Conservation (phyloP, 768 basidiomycete genomes). For the Leccinum aurantiacum region DNA sequence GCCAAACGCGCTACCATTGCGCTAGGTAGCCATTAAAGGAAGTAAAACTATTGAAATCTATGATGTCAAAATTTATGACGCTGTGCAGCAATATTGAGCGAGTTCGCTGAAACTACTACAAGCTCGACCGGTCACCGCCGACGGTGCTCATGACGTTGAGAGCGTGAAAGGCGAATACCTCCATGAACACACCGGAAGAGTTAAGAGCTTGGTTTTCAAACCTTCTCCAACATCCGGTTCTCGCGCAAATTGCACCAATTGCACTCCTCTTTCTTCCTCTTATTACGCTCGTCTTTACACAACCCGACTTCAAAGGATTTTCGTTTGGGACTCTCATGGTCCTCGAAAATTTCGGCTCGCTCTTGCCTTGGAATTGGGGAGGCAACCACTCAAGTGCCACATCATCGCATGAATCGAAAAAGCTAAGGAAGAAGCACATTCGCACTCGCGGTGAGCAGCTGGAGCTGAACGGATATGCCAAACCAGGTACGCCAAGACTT, state of each 20-base stretch:
- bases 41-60: accelerated
- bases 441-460: constrained; percentile 60
- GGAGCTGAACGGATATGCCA: constrained; percentile 39
- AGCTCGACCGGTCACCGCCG: constrained; percentile 10
- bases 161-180: constrained; percentile 27
- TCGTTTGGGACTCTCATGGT: constrained; percentile 45
- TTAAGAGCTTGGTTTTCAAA: constrained; percentile 40
- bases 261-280: constrained; percentile 48
- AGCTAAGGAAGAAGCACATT: constrained; percentile 47
- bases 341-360: constrained; percentile 53
- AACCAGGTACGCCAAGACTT: constrained; percentile 27
- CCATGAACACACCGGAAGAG: constrained; percentile 48
- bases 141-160: constrained; percentile 30
- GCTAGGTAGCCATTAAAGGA: constrained; percentile 64
- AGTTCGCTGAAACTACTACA: constrained; percentile 20
- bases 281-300: constrained; percentile 31
- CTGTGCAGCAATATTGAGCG: constrained; percentile 17
- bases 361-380: constrained; percentile 69
- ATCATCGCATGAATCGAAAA: constrained; percentile 39
- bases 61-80: not conserved
- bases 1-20: constrained; percentile 97
- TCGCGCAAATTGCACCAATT: constrained; percentile 55
- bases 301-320: constrained; percentile 30
- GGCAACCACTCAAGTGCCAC: constrained; percentile 22
- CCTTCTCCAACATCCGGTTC: constrained; percentile 38